phyloP scores from a whole-genome alignment of 1,139 yeast species.

The Taphrina deformans region DNA sequence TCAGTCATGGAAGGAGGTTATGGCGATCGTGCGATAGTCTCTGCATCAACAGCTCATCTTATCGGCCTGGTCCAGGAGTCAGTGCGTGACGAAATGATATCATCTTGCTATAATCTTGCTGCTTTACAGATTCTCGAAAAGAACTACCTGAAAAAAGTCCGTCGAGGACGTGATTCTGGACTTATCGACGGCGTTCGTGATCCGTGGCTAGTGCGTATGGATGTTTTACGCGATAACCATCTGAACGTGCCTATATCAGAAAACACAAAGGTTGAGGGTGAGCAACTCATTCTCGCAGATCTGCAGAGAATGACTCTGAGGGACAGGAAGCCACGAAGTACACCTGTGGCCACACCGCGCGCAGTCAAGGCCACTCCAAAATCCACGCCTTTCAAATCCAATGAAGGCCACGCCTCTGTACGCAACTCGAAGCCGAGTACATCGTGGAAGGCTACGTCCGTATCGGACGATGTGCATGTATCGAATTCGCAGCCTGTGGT shows the following conservation, averaged over 20 bases:
- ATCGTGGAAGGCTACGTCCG: background rate
- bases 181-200: background rate
- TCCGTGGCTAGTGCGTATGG: constrained; percentile 9
- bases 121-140: constrained; percentile 6
- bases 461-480: background rate
- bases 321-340: constrained; percentile 19
- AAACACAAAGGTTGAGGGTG: background rate
- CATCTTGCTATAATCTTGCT: constrained; percentile 1
- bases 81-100: background rate
- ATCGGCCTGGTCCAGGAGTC: constrained; percentile 47
- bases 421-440: background rate
- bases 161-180: background rate
- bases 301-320: constrained; percentile 33
- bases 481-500: no score
- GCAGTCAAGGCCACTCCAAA: background rate
- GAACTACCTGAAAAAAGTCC: constrained; percentile 4
- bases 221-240: background rate
- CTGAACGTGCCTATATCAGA: background rate
- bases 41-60: constrained; percentile 80
- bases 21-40: constrained; percentile 76
- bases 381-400: background rate
- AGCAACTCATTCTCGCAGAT: background rate
- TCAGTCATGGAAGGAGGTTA: constrained; percentile 86
- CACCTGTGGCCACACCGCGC: constrained; percentile 16
- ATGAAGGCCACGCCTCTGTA: background rate